These are phyloP conservation scores for Daldinia vernicosa DNA, from an alignment of 495 filamentous ascomycete genomes.

Conservation along the genomic window DNA sequence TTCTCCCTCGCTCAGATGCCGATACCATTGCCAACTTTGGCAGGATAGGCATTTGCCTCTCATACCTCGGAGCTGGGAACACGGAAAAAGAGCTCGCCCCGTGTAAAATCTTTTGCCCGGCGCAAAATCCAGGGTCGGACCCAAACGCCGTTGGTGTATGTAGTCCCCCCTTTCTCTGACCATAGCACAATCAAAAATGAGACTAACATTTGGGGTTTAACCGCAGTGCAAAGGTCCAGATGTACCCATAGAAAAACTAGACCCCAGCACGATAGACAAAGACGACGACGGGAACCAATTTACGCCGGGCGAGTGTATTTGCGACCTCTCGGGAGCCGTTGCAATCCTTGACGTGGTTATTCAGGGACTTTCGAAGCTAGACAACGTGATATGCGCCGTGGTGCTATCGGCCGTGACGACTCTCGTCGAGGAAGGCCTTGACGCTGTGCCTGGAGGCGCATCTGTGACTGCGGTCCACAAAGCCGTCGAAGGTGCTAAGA, in stretches of 20 bases:
- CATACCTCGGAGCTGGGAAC: conserved; percentile 26
- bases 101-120: conserved; percentile 28
- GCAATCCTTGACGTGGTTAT: conserved; percentile 32
- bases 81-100: conserved; percentile 37
- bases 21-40: conserved; percentile 34
- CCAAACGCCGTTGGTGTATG: conserved; percentile 39
- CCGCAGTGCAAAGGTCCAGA: conserved; percentile 29
- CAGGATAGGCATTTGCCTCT: conserved; percentile 36
- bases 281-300: conserved; percentile 39
- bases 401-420: conserved; percentile 25
- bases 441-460: conserved; percentile 18
- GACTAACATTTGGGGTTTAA: conserved; percentile 5
- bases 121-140: conserved; percentile 25
- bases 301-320: conserved; percentile 29
- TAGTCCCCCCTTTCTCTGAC: not conserved
- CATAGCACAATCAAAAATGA: not conserved
- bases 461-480: conserved; percentile 5
- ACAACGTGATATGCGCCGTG: conserved; percentile 37
- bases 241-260: conserved; percentile 17
- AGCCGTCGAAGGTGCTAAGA: conserved; percentile 40
- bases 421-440: conserved; percentile 28
- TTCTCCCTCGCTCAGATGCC: conserved; percentile 30
- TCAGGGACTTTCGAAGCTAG: conserved; percentile 29
- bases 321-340: conserved; percentile 19
- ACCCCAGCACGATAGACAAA: conserved; percentile 21